Conservation (phyloP, 2,329 filamentous ascomycete species). For the Celoporthe dispersa region DNA sequence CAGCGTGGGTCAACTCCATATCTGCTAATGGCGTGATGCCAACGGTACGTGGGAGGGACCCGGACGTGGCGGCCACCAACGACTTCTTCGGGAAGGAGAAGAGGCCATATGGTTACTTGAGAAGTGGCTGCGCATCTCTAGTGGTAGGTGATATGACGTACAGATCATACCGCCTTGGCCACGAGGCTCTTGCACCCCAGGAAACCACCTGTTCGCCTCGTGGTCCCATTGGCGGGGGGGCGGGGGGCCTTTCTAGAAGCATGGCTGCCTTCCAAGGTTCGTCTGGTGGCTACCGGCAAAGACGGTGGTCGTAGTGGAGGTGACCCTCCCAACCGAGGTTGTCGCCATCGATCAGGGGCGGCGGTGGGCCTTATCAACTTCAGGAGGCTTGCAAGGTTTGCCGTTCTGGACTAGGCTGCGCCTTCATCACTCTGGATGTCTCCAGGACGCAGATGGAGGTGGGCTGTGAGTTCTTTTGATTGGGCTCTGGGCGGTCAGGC, state of each 20-base stretch:
- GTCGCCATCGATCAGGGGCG: not conserved
- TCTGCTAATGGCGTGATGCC: not conserved
- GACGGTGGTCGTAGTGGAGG: not conserved
- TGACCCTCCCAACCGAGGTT: not conserved
- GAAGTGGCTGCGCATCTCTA: not conserved
- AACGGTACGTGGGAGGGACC: not conserved
- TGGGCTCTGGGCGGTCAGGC: not conserved
- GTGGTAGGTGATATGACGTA: conserved; percentile 6
- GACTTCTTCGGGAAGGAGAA: conserved; percentile 6
- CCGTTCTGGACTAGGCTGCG: not conserved
- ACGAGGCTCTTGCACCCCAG: not conserved
- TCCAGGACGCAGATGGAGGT: not conserved
- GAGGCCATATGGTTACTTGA: not conserved
- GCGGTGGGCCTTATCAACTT: not conserved
- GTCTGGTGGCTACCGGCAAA: not conserved
- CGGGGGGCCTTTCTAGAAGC: not conserved
- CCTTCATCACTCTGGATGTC: not conserved
- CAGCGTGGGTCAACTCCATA: not conserved
- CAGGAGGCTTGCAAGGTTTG: not conserved
- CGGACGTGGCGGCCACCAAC: not conserved
- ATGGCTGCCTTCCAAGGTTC: not conserved
- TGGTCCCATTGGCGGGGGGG: not conserved
- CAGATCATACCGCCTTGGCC: not conserved
- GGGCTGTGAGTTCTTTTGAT: not conserved
- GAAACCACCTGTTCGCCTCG: not conserved